Evolutionary conservation across 2,329 filamentous ascomycete species (phyloP).

Genomic region (Talaromyces sp.): DNA sequence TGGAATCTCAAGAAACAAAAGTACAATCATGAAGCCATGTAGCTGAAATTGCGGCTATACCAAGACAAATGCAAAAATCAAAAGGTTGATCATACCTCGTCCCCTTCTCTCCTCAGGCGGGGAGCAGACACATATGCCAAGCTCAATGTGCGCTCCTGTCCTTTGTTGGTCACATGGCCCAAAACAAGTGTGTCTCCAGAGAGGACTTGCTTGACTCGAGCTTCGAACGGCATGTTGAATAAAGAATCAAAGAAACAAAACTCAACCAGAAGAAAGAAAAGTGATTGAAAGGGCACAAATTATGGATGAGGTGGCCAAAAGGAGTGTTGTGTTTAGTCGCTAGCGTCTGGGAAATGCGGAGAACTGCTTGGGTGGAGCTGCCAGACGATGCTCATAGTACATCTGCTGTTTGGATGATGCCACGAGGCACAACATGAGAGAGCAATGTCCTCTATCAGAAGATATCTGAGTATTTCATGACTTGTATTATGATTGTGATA

Average conservation of each 20-base stretch:
- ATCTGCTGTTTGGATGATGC: background rate
- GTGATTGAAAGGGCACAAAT: background rate
- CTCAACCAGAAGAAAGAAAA: background rate
- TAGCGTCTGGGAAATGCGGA: slow-evolving; percentile 6
- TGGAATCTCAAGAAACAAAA: background rate
- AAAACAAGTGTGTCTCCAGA: slow-evolving; percentile 91
- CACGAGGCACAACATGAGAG: background rate
- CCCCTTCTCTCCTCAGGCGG: slow-evolving; percentile 79
- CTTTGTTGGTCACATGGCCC: slow-evolving; percentile 73
- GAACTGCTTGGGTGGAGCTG: background rate
- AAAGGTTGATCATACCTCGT: slow-evolving; percentile 57
- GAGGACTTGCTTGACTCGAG: slow-evolving; percentile 86
- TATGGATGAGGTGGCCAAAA: background rate
- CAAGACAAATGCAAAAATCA: background rate
- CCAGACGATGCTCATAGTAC: background rate
- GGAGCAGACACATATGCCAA: slow-evolving; percentile 90
- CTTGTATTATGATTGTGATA: background rate
- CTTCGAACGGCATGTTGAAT: slow-evolving; percentile 45
- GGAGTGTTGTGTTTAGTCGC: background rate
- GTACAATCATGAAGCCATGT: background rate
- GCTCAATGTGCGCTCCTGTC: slow-evolving; percentile 80
- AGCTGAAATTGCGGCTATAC: background rate
- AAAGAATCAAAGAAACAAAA: slow-evolving; percentile 3
- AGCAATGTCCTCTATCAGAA: background rate
- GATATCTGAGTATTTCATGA: background rate